Evolutionary conservation across 495 filamentous ascomycete genomes (phyloP).

Genomic region (Aspergillus baeticus): DNA sequence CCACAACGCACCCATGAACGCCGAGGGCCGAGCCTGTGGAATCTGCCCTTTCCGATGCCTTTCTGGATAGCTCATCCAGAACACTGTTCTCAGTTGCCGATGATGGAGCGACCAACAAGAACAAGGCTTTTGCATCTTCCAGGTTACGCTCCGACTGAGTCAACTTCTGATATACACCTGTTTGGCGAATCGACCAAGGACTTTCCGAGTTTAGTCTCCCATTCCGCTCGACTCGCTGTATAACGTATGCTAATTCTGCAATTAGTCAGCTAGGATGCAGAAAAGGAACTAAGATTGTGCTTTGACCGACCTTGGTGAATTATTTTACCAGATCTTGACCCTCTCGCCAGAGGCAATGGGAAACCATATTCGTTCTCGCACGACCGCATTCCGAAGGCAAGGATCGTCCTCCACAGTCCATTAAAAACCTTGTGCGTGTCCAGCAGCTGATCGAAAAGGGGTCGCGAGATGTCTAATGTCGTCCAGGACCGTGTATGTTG

Average conservation of each 20-base stretch:
- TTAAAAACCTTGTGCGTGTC: not conserved
- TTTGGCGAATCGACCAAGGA: slow-evolving; percentile 16
- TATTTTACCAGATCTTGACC: not conserved
- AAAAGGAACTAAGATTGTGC: too few relatives aligned
- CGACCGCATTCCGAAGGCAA: slow-evolving; percentile 1
- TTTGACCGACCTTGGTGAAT: not conserved
- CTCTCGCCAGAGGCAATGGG: not conserved
- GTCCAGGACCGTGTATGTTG: slow-evolving; percentile 6
- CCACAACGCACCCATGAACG: slow-evolving; percentile 5
- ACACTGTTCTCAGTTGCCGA: not conserved
- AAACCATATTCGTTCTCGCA: slow-evolving; percentile 11
- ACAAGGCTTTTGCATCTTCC: not conserved
- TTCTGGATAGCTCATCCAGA: not conserved
- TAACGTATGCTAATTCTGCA: slow-evolving; percentile 11
- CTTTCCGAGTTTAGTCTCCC: not conserved
- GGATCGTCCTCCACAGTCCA: slow-evolving; percentile 4
- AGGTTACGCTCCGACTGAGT: not conserved
- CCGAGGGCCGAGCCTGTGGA: not conserved
- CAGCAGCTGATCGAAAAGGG: slow-evolving; percentile 2
- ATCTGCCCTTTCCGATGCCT: not conserved
- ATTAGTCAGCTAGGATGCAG: too few relatives aligned
- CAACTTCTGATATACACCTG: slow-evolving; percentile 13
- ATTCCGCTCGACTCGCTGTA: slow-evolving; percentile 9
- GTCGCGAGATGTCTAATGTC: slow-evolving; percentile 9
- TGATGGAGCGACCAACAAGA: slow-evolving; percentile 10